Conservation (phyloP, 169 alveolate species). For the Cystoisospora suis region DNA sequence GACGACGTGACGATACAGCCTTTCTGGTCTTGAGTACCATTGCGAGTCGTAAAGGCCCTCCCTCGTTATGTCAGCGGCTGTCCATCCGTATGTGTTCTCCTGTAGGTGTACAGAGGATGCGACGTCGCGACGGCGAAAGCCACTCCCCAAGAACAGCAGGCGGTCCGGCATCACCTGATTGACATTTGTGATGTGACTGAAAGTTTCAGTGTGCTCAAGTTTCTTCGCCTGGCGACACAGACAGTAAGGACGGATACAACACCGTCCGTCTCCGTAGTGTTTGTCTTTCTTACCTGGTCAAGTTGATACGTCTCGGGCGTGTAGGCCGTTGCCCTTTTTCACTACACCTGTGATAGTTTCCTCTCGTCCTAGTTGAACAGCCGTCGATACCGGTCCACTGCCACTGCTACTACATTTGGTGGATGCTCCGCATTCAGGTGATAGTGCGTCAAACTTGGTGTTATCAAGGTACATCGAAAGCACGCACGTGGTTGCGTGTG, state of each 20-base stretch:
- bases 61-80: no score
- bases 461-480: no score
- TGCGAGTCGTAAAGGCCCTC: no score
- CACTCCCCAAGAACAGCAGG: slow-evolving; percentile 29
- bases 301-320: background rate
- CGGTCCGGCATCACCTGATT: slow-evolving; percentile 48
- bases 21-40: no score
- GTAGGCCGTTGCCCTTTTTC: background rate
- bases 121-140: slow-evolving; percentile 63
- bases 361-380: background rate
- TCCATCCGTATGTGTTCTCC: background rate
- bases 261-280: background rate
- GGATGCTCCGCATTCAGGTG: no score
- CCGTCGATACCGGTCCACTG: background rate
- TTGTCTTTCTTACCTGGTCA: background rate
- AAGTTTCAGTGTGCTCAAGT: slow-evolving; percentile 38
- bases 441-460: no score
- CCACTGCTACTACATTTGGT: background rate
- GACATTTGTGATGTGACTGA: slow-evolving; percentile 40
- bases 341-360: background rate
- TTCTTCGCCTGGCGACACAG: slow-evolving; percentile 25
- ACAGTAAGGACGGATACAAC: slow-evolving; percentile 10
- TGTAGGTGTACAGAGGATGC: slow-evolving; percentile 55
- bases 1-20: no score
- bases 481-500: no score